Conservation (phyloP, 2,329 filamentous ascomycete species). For the Colletotrichum kahawae region DNA sequence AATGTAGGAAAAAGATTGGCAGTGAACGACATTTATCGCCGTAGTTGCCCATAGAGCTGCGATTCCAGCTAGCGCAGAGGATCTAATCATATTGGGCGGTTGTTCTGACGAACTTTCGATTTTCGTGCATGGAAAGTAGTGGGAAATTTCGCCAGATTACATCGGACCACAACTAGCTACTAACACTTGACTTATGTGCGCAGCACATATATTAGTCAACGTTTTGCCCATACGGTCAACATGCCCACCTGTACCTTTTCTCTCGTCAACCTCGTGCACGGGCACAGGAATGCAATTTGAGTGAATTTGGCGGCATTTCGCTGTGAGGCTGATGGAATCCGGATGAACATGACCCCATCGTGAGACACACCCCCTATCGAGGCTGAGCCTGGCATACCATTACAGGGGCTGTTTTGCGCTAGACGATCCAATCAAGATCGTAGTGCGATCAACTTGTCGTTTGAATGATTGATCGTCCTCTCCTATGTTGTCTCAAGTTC, state of each 20-base stretch:
- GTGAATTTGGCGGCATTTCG: neutral
- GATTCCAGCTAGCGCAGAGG: neutral
- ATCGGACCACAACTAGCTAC: neutral
- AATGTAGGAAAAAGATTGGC: neutral
- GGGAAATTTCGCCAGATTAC: neutral
- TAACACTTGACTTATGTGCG: neutral
- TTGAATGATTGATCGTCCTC: neutral
- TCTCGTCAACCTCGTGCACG: neutral
- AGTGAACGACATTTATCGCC: neutral
- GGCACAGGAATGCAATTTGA: neutral
- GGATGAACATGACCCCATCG: neutral
- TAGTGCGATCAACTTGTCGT: rapidly evolving
- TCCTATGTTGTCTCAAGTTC: neutral
- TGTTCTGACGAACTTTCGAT: neutral
- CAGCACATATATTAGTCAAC: too few relatives aligned
- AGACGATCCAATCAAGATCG: neutral
- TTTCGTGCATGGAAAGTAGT: neutral
- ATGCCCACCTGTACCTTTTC: too few relatives aligned
- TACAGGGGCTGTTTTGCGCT: too few relatives aligned
- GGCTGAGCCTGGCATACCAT: rapidly evolving
- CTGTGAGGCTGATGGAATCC: neutral
- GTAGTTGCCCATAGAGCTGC: neutral
- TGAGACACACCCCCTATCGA: neutral
- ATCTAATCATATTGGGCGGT: neutral
- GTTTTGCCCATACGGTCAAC: too few relatives aligned